These are phyloP conservation scores for Crepidotus variabilis DNA, from an alignment of 768 basidiomycete genomes.

Conservation along the genomic window DNA sequence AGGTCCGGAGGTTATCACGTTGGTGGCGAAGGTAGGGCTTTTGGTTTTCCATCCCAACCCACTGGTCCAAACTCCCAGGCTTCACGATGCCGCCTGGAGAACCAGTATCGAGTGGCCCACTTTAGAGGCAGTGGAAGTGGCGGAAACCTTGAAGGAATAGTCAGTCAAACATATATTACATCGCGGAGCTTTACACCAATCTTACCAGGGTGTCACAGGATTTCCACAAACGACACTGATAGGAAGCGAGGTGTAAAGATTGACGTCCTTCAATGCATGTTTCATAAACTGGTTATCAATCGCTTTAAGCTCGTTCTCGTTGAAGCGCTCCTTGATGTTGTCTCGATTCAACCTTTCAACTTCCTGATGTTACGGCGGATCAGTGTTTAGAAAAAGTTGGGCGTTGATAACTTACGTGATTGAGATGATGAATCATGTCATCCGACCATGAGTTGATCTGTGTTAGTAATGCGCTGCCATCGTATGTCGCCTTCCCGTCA, in stretches of 20 bases:
- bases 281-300: slow-evolving; percentile 18
- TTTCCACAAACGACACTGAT: slow-evolving; percentile 20
- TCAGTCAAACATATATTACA: neutral
- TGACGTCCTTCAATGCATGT: slow-evolving; percentile 14
- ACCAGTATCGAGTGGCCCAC: slow-evolving; percentile 20
- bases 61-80: slow-evolving; percentile 28
- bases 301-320: slow-evolving; percentile 18
- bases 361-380: slow-evolving; percentile 19
- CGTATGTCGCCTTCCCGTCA: slow-evolving; percentile 53
- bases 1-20: neutral
- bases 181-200: too few species aligned
- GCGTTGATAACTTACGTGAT: slow-evolving; percentile 17
- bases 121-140: slow-evolving; percentile 21
- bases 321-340: slow-evolving; percentile 21
- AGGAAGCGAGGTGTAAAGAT: slow-evolving; percentile 21
- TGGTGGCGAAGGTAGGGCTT: slow-evolving; percentile 11
- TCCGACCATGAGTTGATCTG: slow-evolving; percentile 25
- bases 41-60: slow-evolving; percentile 20
- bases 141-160: slow-evolving; percentile 18
- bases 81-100: slow-evolving; percentile 21
- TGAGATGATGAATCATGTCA: slow-evolving; percentile 22
- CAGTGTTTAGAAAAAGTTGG: neutral
- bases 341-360: slow-evolving; percentile 21
- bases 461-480: slow-evolving; percentile 22
- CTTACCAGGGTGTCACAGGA: neutral